Percentiles rank a stretch among this genome's conserved stretches.
These are phyloP conservation scores for Xylaria telfairii DNA, from an alignment of 495 filamentous ascomycete genomes.

Conservation along the genomic window DNA sequence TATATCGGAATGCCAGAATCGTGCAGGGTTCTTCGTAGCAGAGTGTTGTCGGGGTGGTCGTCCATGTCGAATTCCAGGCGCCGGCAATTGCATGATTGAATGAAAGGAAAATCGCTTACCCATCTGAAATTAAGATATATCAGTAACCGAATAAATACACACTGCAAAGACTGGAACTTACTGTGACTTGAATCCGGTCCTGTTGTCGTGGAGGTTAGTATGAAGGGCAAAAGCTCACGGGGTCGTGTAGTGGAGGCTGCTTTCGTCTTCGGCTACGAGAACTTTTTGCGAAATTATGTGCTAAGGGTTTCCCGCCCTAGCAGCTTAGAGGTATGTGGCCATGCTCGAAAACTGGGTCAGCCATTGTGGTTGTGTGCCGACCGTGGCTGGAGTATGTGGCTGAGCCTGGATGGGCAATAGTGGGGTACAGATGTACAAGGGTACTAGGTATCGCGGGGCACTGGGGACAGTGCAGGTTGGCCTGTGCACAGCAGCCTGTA, in stretches of 20 bases:
- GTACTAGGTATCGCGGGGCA: background rate
- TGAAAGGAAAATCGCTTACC: constrained; percentile 51
- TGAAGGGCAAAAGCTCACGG: constrained; percentile 33
- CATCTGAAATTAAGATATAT: constrained; percentile 50
- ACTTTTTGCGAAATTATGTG: constrained; percentile 39
- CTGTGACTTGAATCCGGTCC: constrained; percentile 45
- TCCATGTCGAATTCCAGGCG: constrained; percentile 9
- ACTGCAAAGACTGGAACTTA: constrained; percentile 38
- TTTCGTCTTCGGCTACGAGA: constrained; percentile 39
- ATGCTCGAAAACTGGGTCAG: constrained; percentile 10
- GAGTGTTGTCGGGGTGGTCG: background rate
- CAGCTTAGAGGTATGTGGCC: constrained; percentile 31
- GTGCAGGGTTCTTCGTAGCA: background rate
- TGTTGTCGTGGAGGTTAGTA: constrained; percentile 37
- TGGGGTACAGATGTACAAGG: background rate
- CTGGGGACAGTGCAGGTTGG: background rate
- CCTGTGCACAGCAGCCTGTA: background rate
- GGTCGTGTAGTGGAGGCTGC: constrained; percentile 27
- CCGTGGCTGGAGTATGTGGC: background rate
- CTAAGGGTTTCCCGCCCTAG: constrained; percentile 47
- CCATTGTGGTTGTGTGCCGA: background rate
- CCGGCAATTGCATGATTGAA: constrained; percentile 14
- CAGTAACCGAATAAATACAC: constrained; percentile 17
- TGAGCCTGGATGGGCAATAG: background rate
- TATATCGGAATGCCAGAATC: background rate